A percentile compares a stretch with the other conserved stretches of the same genome.
phyloP scores from a whole-genome alignment of 371 early-diverging fungal species.

The Sporodiniella umbellata region DNA sequence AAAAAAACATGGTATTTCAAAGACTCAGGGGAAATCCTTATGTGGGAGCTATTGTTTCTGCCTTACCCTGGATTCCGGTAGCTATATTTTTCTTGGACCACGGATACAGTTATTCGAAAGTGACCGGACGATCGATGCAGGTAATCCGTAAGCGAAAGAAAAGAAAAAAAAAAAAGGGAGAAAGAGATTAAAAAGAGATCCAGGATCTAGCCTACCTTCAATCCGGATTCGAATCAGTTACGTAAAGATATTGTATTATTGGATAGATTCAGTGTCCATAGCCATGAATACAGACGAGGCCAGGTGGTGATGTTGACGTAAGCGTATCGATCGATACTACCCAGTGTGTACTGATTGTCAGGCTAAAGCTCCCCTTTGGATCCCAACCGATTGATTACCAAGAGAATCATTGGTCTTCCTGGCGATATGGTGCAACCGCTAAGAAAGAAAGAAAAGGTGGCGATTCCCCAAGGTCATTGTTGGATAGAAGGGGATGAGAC shows the following conservation, averaged over 20 bases:
- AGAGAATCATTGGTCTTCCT: conserved; percentile 82
- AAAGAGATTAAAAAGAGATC: no score
- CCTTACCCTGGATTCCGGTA: conserved; percentile 59
- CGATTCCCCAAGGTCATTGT: conserved; percentile 83
- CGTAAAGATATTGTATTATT: conserved; percentile 75
- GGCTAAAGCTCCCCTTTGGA: conserved; percentile 62
- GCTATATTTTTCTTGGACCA: conserved; percentile 59
- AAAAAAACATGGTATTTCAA: conserved; percentile 20
- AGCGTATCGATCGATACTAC: not conserved
- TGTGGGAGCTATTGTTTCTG: conserved; percentile 21
- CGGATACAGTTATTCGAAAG: conserved; percentile 56
- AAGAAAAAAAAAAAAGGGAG: not conserved
- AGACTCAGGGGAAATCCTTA: conserved; percentile 30
- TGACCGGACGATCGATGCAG: conserved; percentile 74
- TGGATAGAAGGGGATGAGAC: conserved; percentile 94
- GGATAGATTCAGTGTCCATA: conserved; percentile 59
- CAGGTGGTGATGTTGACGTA: conserved; percentile 83
- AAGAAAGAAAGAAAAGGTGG: conserved; percentile 39
- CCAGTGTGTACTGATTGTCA: not conserved
- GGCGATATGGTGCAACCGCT: conserved; percentile 80
- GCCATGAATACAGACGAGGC: conserved; percentile 60
- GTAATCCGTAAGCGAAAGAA: conserved; percentile 33
- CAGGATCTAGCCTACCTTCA: conserved; percentile 78
- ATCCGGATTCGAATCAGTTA: conserved; percentile 79
- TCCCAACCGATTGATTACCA: conserved; percentile 70